Evolutionary conservation across 495 filamentous ascomycete species (phyloP).

Genomic region (Trichoderma virens): DNA sequence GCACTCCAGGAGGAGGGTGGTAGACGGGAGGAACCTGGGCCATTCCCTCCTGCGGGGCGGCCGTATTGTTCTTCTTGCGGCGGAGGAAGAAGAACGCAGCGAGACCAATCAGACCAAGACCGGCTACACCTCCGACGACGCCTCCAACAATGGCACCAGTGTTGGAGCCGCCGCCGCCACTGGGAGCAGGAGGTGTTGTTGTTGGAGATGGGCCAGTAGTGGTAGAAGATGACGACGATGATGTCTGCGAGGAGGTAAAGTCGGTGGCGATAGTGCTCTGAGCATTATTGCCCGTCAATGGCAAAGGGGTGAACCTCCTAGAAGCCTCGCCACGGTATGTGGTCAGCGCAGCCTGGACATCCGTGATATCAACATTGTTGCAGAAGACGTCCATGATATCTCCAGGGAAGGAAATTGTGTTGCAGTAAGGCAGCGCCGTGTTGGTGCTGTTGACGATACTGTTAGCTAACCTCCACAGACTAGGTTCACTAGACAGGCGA

Average conservation of each 20-base stretch:
- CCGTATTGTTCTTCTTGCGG: slow-evolving; percentile 25
- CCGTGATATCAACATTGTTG: slow-evolving; percentile 19
- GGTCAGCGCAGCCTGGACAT: slow-evolving; percentile 25
- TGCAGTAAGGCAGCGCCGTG: slow-evolving; percentile 23
- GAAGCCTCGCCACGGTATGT: slow-evolving; percentile 28
- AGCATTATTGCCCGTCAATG: slow-evolving; percentile 12
- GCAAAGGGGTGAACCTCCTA: slow-evolving; percentile 22
- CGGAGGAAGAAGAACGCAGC: slow-evolving; percentile 31
- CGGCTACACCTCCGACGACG: slow-evolving; percentile 39
- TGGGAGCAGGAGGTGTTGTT: slow-evolving; percentile 4
- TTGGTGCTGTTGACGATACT: slow-evolving; percentile 21
- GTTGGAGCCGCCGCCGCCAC: slow-evolving; percentile 16
- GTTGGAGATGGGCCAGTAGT: not conserved
- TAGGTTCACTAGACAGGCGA: not conserved
- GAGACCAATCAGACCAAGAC: slow-evolving; percentile 31
- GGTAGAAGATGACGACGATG: not conserved
- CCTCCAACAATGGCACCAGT: slow-evolving; percentile 39
- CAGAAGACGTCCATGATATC: slow-evolving; percentile 35
- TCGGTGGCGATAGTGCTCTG: slow-evolving; percentile 2
- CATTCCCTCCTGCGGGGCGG: not conserved
- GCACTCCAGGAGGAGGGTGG: not conserved
- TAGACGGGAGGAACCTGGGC: not conserved
- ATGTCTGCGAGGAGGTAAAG: not conserved
- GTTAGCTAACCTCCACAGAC: not conserved
- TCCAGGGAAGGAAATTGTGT: slow-evolving; percentile 27